Evolutionary conservation across 1,284 basidiomycete genomes (phyloP), one percentile per base, ranked within the genome.

Genomic region (Microbotryum lychnidis-dioicae): DNA sequence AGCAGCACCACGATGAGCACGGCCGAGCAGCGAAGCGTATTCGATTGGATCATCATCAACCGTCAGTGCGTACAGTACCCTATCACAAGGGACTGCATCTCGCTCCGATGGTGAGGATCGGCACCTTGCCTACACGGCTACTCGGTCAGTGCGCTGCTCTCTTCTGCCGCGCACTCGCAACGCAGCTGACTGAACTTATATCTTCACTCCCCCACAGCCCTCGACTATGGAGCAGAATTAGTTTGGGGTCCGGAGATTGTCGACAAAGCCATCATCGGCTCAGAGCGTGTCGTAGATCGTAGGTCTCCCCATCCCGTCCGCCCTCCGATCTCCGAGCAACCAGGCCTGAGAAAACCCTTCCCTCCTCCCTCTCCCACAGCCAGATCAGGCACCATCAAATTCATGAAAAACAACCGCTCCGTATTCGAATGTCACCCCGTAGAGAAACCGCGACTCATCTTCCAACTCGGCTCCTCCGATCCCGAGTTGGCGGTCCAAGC

Each of bases 201-300:
- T 14, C 37, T 14, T 87, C 1, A 89, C 87, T 6, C 84, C 91
- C 91, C 47, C 76, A 20, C 86, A 67, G 85, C 91, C 9, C 80
- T 98, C 50, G 91, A 94, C 70, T 87, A 97, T 72, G 94, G 94
- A 2, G 94, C 94, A 3, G 85, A 86, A 18, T 80, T 98, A 6
- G 94, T 99, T 1, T 99, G 96, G 96, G 87, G 89, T 12, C 96
- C 94, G 0, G 96, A 98, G 74, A 87, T 91, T 51, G 87, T 99
- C 7, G 96, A 99, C 77, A 91, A 89, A 75, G 96, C 96, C 16
- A 92, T 99, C 61, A 80, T 98, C 51, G 89, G 93, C 60, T 79
- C 88, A 0, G 82, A 85, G 67, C 81, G 94, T 58, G 82, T 80
- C 25, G 90, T 97, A 16, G 85, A 97, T 79, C 83, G 91, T 89